Evolutionary conservation across 257 asterid species (phyloP).

Genomic region (Solanum raphanifolium): DNA sequence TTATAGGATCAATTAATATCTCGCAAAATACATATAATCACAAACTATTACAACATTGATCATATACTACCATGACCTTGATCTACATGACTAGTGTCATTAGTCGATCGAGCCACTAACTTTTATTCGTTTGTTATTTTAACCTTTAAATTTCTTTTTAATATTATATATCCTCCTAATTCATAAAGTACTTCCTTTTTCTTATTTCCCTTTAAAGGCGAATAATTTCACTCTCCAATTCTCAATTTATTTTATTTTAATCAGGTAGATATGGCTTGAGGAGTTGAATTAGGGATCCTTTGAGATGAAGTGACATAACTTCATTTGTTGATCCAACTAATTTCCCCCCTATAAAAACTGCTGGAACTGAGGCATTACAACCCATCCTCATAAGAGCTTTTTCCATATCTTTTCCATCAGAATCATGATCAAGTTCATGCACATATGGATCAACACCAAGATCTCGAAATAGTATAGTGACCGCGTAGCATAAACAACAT

Average conservation of each 20-base stretch:
- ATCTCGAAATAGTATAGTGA: constrained; percentile 45
- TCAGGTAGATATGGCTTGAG: constrained; percentile 24
- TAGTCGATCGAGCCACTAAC: neutral
- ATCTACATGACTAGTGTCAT: neutral
- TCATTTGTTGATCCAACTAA: constrained; percentile 69
- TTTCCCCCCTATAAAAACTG: constrained; percentile 53
- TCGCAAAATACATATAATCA: neutral
- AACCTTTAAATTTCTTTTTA: neutral
- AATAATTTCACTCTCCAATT: neutral
- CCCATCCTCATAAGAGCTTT: constrained; percentile 44
- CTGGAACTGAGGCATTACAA: constrained; percentile 49
- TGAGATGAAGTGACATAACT: constrained; percentile 80
- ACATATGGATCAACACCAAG: constrained; percentile 35
- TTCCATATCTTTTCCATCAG: constrained; percentile 61
- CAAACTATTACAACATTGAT: neutral
- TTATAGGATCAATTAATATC: neutral
- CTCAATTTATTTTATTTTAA: neutral
- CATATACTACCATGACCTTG: neutral
- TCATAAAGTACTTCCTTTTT: neutral
- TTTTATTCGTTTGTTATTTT: neutral
- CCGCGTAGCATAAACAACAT: constrained; percentile 69
- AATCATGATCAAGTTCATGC: constrained; percentile 46
- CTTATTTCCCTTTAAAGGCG: neutral
- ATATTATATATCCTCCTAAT: neutral
- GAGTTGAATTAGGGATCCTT: constrained; percentile 47